phyloP scores from a whole-genome alignment of 768 basidiomycete species.

The Kwoniella sp. region DNA sequence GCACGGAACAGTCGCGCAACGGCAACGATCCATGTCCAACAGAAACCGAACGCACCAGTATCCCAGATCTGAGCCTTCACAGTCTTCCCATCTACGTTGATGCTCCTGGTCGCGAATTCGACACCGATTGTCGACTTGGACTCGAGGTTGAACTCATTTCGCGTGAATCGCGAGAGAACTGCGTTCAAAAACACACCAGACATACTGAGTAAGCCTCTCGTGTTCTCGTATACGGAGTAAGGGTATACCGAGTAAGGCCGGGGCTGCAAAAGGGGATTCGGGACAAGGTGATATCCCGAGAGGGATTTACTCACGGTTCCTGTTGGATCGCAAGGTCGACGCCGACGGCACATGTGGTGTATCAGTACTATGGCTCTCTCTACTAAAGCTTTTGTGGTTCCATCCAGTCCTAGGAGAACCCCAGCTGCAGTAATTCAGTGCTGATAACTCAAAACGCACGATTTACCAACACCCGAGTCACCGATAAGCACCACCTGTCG shows the following conservation, averaged over 20 bases:
- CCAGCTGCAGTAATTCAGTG: too few species aligned
- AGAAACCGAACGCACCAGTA: conserved; percentile 68
- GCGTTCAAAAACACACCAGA: conserved; percentile 10
- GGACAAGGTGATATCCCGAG: not conserved
- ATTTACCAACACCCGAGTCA: conserved; percentile 99
- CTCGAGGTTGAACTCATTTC: conserved; percentile 98
- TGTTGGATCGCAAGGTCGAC: conserved; percentile 43
- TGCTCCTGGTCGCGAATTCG: conserved; percentile 95
- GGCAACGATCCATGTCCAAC: not conserved
- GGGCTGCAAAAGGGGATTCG: too few species aligned
- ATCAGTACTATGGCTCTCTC: not conserved
- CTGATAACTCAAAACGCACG: conserved; percentile 66
- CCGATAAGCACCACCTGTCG: conserved; percentile 93
- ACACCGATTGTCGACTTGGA: conserved; percentile 99
- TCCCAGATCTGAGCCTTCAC: conserved; percentile 99
- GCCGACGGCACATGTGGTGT: not conserved
- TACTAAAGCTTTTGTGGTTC: too few species aligned
- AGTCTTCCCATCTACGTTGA: conserved; percentile 93
- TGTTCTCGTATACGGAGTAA: too few species aligned
- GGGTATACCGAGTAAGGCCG: too few species aligned
- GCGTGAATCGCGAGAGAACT: conserved; percentile 99
- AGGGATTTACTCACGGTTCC: conserved; percentile 67
- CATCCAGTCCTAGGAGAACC: too few species aligned
- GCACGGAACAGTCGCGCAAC: too few species aligned
- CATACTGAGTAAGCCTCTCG: not conserved